Conservation (phyloP, 805 yeast genomes). For the Hermanozyma aechmeae region DNA sequence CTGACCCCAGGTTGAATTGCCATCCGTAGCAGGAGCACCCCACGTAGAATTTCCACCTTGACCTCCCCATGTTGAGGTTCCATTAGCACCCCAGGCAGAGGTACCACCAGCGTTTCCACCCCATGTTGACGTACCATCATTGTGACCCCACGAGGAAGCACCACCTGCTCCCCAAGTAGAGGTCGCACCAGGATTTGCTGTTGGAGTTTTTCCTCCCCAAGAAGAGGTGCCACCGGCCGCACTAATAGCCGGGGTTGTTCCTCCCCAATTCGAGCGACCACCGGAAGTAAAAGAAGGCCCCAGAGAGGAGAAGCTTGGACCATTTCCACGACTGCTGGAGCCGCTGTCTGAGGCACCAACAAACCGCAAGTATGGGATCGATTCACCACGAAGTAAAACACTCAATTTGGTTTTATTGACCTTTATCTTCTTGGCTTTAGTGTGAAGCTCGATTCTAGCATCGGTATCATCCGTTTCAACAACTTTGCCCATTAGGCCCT, state of each 20-base stretch:
- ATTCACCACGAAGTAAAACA: slow-evolving; percentile 59
- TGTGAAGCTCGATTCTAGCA: slow-evolving; percentile 90
- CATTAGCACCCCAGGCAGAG: slow-evolving; percentile 3
- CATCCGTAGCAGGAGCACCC: slow-evolving; percentile 10
- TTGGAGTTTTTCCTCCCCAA: slow-evolving; percentile 29
- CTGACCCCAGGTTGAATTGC: too few relatives aligned
- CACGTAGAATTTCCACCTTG: slow-evolving; percentile 20
- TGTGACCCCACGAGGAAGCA: slow-evolving; percentile 19
- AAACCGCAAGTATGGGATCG: slow-evolving; percentile 73
- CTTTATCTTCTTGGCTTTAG: slow-evolving; percentile 80
- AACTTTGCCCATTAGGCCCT: slow-evolving; percentile 89
- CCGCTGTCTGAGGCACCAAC: slow-evolving; percentile 39
- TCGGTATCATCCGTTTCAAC: slow-evolving; percentile 87
- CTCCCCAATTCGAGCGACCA: slow-evolving; percentile 48
- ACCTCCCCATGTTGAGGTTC: slow-evolving; percentile 18
- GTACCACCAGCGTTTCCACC: slow-evolving; percentile 2
- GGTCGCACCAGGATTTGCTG: slow-evolving; percentile 14
- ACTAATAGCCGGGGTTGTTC: slow-evolving; percentile 12
- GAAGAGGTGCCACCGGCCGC: slow-evolving; percentile 40
- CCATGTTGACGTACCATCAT: slow-evolving; percentile 11
- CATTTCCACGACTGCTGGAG: slow-evolving; percentile 6
- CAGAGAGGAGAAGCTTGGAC: slow-evolving; percentile 7
- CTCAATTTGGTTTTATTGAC: slow-evolving; percentile 72
- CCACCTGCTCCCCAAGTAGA: slow-evolving; percentile 37
- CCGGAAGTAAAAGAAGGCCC: slow-evolving; percentile 31